Base-by-base conservation (phyloP, 1,284 basidiomycete species). In the Trichosporon ovoides region DNA sequence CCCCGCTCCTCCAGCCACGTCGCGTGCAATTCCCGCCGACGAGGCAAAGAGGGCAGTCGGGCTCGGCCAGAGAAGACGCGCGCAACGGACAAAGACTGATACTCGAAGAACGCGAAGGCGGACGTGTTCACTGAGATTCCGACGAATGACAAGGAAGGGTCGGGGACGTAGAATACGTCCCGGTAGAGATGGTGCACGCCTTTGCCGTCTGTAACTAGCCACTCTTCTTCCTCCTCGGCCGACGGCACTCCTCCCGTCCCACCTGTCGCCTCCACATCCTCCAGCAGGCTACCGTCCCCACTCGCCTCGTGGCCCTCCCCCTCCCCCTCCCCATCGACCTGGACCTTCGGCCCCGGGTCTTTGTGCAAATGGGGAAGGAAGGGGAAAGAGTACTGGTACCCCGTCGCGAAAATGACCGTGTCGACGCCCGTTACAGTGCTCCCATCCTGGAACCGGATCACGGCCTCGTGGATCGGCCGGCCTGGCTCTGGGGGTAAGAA, bases 81-180 rank as follows among this genome's bases (percentile, higher is more conserved):
- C 4, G 69, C 62, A 19, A 71, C 62, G 7, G 66, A 43, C 31
- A 70, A 58, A 3, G 65, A 60, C 55, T 72, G 71, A 43, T 66
- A 71, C 54, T 72, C 71, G 59, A 72, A 70, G 57, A 70, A 71
- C 4, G 63, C 61, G 58, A 71, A 70, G 2, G 71, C 65, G 0
- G 65, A 59, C 12, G 69, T 73, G 56, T 69, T 69, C 54, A 72
- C 63, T 36, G 61, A 63, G 11, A 70, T 24, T 9, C 68, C 67
- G 57, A 73, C 49, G 58, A 82, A 81, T 0, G 75, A 74, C 6
- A 83, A 69, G 9, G 81, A 81, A 3, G 81, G 81, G 56, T 82
- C 80, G n/a, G 80, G 78, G 51, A 82, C 80, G 64, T 79, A 82
- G 64, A 82, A 78, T 0, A 78, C 65, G 58, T 82, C 81, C 14